A percentile compares a stretch with the other conserved stretches of the same genome.
Conservation (phyloP, 345 rosid genomes). For the Pseudoturritis turrita region DNA sequence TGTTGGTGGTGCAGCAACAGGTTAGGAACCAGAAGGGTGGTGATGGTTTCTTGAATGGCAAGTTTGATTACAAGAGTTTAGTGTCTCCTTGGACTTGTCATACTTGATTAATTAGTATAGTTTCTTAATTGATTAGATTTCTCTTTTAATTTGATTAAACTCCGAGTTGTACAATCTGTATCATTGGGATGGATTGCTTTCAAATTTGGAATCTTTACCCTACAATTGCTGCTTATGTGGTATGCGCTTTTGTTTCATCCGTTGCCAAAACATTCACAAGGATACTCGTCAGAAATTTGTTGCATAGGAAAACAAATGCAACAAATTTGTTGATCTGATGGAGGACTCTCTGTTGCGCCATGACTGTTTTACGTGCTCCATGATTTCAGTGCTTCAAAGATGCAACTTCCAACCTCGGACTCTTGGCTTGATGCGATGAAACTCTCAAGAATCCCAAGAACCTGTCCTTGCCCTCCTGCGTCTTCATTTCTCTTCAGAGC, state of each 20-base stretch:
- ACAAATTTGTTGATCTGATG: conserved; percentile 30
- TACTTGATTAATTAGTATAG: background rate
- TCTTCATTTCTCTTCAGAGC: conserved; percentile 38
- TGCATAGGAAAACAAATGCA: conserved; percentile 36
- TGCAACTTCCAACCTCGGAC: conserved; percentile 51
- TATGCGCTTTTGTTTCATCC: conserved; percentile 70
- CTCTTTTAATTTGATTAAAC: background rate
- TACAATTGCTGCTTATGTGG: conserved; percentile 87
- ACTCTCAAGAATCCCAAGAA: conserved; percentile 49
- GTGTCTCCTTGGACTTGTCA: conserved; percentile 5
- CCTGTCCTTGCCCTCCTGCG: conserved; percentile 65
- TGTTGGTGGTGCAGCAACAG: conserved; percentile 75
- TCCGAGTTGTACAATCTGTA: conserved; percentile 16
- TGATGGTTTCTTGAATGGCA: conserved; percentile 30
- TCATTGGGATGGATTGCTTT: background rate
- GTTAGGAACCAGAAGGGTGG: conserved; percentile 34
- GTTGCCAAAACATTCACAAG: conserved; percentile 75
- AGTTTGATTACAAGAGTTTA: conserved; percentile 27
- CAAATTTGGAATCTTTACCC: too few species aligned
- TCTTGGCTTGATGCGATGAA: conserved; percentile 37
- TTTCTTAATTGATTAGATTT: background rate
- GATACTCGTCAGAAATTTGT: conserved; percentile 92
- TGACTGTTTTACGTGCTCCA: conserved; percentile 63
- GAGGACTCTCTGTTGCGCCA: conserved; percentile 40
- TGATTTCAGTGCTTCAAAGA: conserved; percentile 49